Evolutionary conservation across 2,329 filamentous ascomycete species (phyloP).

Genomic region (Pyricularia sp.): DNA sequence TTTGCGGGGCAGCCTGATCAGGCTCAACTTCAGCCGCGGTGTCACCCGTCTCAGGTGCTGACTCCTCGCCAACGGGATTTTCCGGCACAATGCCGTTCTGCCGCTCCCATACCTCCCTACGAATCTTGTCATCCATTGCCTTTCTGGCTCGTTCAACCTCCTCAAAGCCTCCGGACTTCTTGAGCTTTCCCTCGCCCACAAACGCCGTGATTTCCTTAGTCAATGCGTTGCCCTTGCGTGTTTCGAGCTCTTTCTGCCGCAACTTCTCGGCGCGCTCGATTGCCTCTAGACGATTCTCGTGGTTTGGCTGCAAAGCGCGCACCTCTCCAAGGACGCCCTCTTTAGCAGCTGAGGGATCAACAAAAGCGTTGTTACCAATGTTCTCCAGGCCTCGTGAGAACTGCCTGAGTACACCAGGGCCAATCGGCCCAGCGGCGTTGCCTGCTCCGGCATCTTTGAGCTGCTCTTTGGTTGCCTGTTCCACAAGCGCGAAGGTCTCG

Average conservation of each 20-base stretch:
- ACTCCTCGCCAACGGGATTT: constrained; percentile 28
- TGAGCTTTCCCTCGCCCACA: constrained; percentile 82
- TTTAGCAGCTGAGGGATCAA: constrained; percentile 74
- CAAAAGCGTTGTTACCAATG: constrained; percentile 32
- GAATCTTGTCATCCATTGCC: constrained; percentile 77
- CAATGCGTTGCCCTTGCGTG: constrained; percentile 63
- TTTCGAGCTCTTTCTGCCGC: constrained; percentile 79
- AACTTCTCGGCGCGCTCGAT: constrained; percentile 95
- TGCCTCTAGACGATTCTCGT: constrained; percentile 84
- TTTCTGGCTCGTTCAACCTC: constrained; percentile 81
- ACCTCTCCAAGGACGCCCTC: constrained; percentile 90
- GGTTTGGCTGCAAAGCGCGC: constrained; percentile 85
- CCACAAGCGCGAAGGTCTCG: constrained; percentile 88
- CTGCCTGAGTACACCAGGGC: constrained; percentile 28
- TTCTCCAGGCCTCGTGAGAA: constrained; percentile 48
- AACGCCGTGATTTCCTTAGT: constrained; percentile 79
- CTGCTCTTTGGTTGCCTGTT: constrained; percentile 97
- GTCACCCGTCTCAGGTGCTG: constrained; percentile 12
- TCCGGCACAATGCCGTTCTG: constrained; percentile 47
- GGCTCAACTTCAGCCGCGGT: constrained; percentile 6
- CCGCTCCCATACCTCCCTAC: constrained; percentile 68
- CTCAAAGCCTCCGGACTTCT: constrained; percentile 92
- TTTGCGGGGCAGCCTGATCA: not conserved
- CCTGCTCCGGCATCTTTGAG: constrained; percentile 62
- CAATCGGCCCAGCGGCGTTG: constrained; percentile 41